These are phyloP conservation scores for Moniliella sp. DNA, from an alignment of 1,284 basidiomycete species.

Conservation along the genomic window DNA sequence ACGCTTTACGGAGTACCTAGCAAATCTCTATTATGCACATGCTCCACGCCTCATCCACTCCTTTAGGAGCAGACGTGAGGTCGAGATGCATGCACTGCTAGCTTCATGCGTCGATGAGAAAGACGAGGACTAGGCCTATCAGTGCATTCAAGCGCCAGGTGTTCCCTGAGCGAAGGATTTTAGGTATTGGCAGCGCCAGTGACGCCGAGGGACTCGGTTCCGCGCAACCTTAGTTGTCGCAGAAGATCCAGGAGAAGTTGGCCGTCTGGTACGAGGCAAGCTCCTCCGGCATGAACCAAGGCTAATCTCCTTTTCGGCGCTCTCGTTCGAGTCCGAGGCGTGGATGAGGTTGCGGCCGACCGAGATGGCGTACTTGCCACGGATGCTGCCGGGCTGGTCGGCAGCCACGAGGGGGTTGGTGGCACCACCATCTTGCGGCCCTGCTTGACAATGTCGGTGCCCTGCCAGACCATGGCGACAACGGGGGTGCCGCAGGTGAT, in stretches of 20 bases:
- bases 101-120: no score
- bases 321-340: constrained; percentile 50
- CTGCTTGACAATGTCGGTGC: constrained; percentile 43
- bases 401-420: constrained; percentile 83
- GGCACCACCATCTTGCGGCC: constrained; percentile 69
- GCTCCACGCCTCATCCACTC: no score
- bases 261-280: constrained; percentile 34
- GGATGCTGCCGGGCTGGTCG: constrained; percentile 38
- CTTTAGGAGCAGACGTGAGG: no score
- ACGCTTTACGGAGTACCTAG: no score
- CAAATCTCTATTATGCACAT: no score
- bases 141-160: no score
- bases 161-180: no score
- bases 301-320: constrained; percentile 30
- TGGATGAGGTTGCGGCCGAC: constrained; percentile 38
- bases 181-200: no score
- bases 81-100: no score
- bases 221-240: constrained; percentile 20
- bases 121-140: no score
- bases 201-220: no score
- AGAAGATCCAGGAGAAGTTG: no score
- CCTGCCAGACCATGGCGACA: constrained; percentile 88
- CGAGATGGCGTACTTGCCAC: constrained; percentile 23
- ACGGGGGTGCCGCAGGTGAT: constrained; percentile 89
- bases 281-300: constrained; percentile 35